phyloP scores from a whole-genome alignment of 257 asterid species.

The Nicotiana benthamiana region DNA sequence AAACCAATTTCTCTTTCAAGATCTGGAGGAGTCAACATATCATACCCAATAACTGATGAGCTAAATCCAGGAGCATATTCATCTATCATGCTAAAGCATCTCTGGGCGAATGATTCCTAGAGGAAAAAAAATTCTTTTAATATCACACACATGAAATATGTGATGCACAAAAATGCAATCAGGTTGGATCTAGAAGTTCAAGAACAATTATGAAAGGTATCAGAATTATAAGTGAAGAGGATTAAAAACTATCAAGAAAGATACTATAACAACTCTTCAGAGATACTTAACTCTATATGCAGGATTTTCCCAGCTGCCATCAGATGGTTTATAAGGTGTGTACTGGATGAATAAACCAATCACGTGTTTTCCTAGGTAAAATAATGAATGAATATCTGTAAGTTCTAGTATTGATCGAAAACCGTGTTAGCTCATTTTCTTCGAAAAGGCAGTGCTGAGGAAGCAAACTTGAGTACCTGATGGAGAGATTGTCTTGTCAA shows the following conservation, averaged over 20 bases:
- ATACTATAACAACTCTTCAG: constrained; percentile 1
- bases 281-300: constrained; percentile 58
- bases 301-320: constrained; percentile 94
- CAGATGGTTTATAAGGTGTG: constrained; percentile 82
- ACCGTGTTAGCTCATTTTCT: not conserved
- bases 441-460: not conserved
- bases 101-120: constrained; percentile 68
- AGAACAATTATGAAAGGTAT: not conserved
- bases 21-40: constrained; percentile 97
- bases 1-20: constrained; percentile 83
- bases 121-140: constrained; percentile 5
- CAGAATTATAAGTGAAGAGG: not conserved
- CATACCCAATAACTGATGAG: constrained; percentile 76
- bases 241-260: not conserved
- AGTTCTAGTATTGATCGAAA: not conserved
- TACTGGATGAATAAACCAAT: constrained; percentile 86
- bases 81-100: constrained; percentile 79
- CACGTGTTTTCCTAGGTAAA: constrained; percentile 72
- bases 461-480: constrained; percentile 38
- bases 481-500: constrained; percentile 88
- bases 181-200: not conserved
- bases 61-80: constrained; percentile 90
- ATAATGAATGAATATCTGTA: constrained; percentile 3
- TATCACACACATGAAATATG: constrained; percentile 3
- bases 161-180: not conserved